Percentiles rank a stretch among this genome's conserved stretches.
phyloP scores from a whole-genome alignment of 192 early-diverging fungal genomes.

The Dissophora ornata region DNA sequence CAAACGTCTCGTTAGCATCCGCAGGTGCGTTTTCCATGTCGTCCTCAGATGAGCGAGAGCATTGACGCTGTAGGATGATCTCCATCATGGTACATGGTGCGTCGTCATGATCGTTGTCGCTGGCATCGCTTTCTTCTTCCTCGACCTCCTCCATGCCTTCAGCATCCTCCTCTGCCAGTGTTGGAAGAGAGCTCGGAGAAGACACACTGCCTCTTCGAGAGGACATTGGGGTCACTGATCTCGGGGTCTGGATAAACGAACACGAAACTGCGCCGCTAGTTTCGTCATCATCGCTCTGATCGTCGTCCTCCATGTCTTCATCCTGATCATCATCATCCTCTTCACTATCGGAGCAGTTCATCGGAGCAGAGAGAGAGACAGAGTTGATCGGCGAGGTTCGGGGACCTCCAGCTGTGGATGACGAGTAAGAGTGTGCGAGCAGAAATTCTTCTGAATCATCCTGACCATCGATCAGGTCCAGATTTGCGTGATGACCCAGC shows the following conservation, averaged over 20 bases:
- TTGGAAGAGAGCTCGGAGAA: constrained; percentile 8
- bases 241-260: neutral
- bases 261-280: neutral
- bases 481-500: constrained; percentile 1
- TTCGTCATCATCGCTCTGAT: constrained; percentile 21
- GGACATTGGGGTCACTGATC: neutral
- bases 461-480: constrained; percentile 22
- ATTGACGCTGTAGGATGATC: constrained; percentile 30
- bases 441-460: constrained; percentile 46
- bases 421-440: constrained; percentile 14
- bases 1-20: constrained; percentile 47
- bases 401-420: neutral
- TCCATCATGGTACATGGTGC: constrained; percentile 46
- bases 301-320: constrained; percentile 38
- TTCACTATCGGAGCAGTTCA: constrained; percentile 28
- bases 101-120: constrained; percentile 12
- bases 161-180: constrained; percentile 16
- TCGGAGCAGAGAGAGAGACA: neutral
- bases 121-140: constrained; percentile 7
- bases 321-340: constrained; percentile 40
- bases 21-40: constrained; percentile 28
- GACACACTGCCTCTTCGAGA: constrained; percentile 1
- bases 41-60: constrained; percentile 23
- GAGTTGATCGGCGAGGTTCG: neutral
- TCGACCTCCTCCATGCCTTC: constrained; percentile 13